A percentile compares a stretch with the other conserved stretches of the same genome.
These are phyloP conservation scores for Candolleomyces eurysporus DNA, from an alignment of 768 basidiomycete species.

Conservation along the genomic window DNA sequence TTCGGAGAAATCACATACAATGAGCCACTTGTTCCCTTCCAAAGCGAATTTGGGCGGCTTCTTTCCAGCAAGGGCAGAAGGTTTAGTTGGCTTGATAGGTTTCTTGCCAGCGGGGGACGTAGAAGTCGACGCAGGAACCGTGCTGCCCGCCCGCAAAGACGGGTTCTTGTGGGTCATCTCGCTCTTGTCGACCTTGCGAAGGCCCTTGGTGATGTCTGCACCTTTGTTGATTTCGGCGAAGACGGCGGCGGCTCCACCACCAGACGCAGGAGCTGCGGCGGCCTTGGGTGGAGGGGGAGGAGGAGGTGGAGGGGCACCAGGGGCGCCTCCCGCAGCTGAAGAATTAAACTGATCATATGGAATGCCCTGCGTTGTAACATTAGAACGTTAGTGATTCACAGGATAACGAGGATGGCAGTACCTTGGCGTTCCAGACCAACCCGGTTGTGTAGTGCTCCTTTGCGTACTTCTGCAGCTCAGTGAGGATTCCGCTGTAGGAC, in stretches of 20 bases:
- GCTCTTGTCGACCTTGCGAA: conserved; percentile 93
- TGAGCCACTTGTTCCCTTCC: conserved; percentile 91
- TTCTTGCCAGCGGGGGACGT: conserved; percentile 44
- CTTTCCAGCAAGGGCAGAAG: conserved; percentile 79
- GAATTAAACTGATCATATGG: conserved; percentile 53
- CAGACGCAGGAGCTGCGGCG: conserved; percentile 40
- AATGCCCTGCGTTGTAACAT: conserved; percentile 43
- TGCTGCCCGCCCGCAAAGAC: conserved; percentile 65
- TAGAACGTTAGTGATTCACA: neutral
- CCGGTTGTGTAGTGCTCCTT: conserved; percentile 85
- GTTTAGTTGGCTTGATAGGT: conserved; percentile 82
- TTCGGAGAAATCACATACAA: conserved; percentile 50
- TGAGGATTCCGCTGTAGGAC: conserved; percentile 64
- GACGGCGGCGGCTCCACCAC: conserved; percentile 70
- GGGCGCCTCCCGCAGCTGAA: conserved; percentile 34
- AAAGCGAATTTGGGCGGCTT: conserved; percentile 87
- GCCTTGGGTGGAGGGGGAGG: conserved; percentile 57
- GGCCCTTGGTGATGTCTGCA: conserved; percentile 82
- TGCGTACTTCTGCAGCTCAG: conserved; percentile 79
- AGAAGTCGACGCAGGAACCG: conserved; percentile 36
- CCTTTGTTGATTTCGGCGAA: conserved; percentile 92
- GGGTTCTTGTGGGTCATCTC: conserved; percentile 99
- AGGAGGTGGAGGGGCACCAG: conserved; percentile 55
- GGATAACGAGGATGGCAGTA: conserved; percentile 21
- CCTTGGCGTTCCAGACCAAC: conserved; percentile 85